Base-by-base conservation (phyloP, 306 rosid species). In the Acacia crassicarpa region DNA sequence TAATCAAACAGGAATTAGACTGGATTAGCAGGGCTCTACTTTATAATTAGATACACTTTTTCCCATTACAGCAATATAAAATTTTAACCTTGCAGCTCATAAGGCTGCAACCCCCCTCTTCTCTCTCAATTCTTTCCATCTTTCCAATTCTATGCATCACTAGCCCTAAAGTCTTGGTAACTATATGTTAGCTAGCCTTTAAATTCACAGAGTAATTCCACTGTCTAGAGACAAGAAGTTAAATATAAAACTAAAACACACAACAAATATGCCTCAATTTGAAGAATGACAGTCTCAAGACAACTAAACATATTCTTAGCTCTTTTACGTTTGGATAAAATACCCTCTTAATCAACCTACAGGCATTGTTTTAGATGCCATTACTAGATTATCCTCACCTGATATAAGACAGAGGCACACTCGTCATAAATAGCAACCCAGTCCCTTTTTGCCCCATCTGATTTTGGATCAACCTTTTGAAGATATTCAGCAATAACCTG, bases 371-470 rank as follows among this genome's bases (percentile, higher is more conserved):
- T 67, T 66, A 53, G 51, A 68, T 40, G 38, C 17, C 58, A 44
- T 45, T 25, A n/a, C 74, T 5, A 73, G 56, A 72, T 81, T 72
- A 66, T 81, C 61, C 75, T 70, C 76, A 93, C 99, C 99, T 95
- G 91, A 87, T 95, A 95, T 78, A 95, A 85, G 78, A 95, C 99
- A 9, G 88, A 86, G 58, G 99, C 98, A 91, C 99, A 95, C 86
- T 95, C 99, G 78, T 95, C 99, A 83, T 95, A 95, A 82, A 95
- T 95, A 83, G 99, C 97, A 84, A 95, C 99, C 99, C 99, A 95
- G 38, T 95, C 99, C 84, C 99, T 95, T 91, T 95, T 95, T 30
- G 99, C 99, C 85, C 99, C 99, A 77, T 95, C 99, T 45, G 99
- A 95, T 87, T 95, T 95, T 43, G 99, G 99, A 80, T 95, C 99